phyloP scores from a whole-genome alignment of 768 basidiomycete genomes.

The Lanmaoa rubissima region DNA sequence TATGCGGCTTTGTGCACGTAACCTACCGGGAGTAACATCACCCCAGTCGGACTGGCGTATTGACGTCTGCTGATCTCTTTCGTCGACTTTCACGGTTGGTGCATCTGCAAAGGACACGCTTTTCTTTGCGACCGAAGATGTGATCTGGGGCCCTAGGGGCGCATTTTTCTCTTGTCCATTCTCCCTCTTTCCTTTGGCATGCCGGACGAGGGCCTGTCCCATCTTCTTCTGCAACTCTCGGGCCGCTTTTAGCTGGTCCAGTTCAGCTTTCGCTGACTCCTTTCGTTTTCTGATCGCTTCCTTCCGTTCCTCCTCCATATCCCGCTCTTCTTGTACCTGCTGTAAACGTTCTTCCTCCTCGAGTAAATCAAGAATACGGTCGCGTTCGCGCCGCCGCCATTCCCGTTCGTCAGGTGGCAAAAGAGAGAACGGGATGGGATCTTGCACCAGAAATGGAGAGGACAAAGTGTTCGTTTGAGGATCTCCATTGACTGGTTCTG shows the following conservation, averaged over 20 bases:
- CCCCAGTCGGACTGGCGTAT: constrained; percentile 44
- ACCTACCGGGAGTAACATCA: constrained; percentile 50
- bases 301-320: constrained; percentile 41
- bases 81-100: constrained; percentile 22
- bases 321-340: constrained; percentile 39
- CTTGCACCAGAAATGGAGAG: constrained; percentile 37
- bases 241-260: constrained; percentile 37
- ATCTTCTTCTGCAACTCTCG: constrained; percentile 72
- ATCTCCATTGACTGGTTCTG: constrained; percentile 48
- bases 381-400: constrained; percentile 54
- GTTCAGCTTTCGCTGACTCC: constrained; percentile 44
- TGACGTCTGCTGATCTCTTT: constrained; percentile 8
- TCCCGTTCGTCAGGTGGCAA: constrained; percentile 48
- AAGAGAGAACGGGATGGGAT: constrained; percentile 45
- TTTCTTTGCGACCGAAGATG: constrained; percentile 48
- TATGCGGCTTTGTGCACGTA: constrained; percentile 41
- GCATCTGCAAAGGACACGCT: constrained; percentile 62
- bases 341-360: constrained; percentile 66
- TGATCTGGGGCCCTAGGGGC: constrained; percentile 24
- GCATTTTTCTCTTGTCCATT: constrained; percentile 28
- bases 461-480: constrained; percentile 18
- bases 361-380: constrained; percentile 62
- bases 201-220: constrained; percentile 63
- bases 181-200: constrained; percentile 38
- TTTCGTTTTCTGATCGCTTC: constrained; percentile 52